Evolutionary conservation across 169 alveolate genomes (phyloP).

Genomic region (Cryptosporidium ryanae): DNA sequence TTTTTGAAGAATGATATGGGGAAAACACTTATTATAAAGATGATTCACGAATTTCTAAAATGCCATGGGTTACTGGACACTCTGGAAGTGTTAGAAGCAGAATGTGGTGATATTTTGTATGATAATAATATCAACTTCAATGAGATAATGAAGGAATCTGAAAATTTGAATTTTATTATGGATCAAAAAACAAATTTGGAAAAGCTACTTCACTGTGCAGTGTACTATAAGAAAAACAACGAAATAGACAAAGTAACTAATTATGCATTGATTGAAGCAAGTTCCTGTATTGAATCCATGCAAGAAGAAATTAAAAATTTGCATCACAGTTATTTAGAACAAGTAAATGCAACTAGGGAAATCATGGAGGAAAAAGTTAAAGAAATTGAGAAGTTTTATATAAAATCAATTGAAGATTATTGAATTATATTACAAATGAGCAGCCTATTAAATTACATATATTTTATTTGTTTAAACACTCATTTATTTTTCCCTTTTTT

Average conservation of each 20-base stretch:
- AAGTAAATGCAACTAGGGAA: slow-evolving; percentile 53
- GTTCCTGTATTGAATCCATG: slow-evolving; percentile 55
- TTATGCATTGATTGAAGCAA: slow-evolving; percentile 51
- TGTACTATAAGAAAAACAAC: not conserved
- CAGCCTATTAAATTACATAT: not conserved
- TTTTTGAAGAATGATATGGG: not conserved
- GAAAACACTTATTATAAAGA: not conserved
- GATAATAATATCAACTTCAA: not conserved
- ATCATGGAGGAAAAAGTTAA: slow-evolving; percentile 58
- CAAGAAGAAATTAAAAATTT: slow-evolving; percentile 36
- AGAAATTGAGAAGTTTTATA: slow-evolving; percentile 40
- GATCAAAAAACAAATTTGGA: slow-evolving; percentile 24
- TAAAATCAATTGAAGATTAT: not conserved
- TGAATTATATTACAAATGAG: not conserved
- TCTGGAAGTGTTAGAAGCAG: slow-evolving; percentile 1
- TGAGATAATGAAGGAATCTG: not conserved
- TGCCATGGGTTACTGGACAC: slow-evolving; percentile 10
- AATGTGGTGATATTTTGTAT: slow-evolving; percentile 23
- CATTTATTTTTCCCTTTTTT: too few relatives aligned
- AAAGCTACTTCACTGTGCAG: not conserved
- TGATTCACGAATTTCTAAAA: slow-evolving; percentile 36
- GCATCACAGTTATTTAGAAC: slow-evolving; percentile 39
- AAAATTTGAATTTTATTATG: not conserved
- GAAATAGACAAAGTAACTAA: slow-evolving; percentile 59
- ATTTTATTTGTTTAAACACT: too few relatives aligned